Base-by-base conservation (phyloP, 2,329 filamentous ascomycete genomes). In the Claviceps sp. region DNA sequence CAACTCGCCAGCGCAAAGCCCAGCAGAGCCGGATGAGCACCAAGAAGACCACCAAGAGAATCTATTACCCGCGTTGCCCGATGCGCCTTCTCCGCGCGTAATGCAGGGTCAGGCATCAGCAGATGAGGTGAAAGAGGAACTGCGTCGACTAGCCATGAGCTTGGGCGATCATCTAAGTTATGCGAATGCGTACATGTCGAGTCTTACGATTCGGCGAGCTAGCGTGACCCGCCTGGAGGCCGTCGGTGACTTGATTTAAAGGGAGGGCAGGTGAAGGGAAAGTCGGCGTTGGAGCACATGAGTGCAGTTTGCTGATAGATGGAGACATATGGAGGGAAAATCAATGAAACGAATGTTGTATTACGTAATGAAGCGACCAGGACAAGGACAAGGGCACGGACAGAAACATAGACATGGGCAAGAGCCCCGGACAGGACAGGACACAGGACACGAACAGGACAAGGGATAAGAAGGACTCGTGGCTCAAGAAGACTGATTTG, bases 51-150 rank as follows among this genome's bases (percentile, higher is more conserved):
- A 22, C 20, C 52, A 56, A 41, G 59, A 59, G 16, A 50, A 53
- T 14, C 47, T 53, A 20, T 59, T 71, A 52, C 71, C 69, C 18
- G 67, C 64, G 2, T 64, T 67, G 24, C 74, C 71, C 4, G 65
- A 65, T 2, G 72, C 73, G 9, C 78, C 77, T 1, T 71, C 73
- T 1, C 63, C 70, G 2, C 69, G 70, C 50, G 75, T 78, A 42
- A 74, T 81, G 69, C 76, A 80, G 59, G 76, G 76, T 2, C 68
- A 72, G 37, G 75, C 76, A 0, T 72, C 73, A 0, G 62, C 68
- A 4, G 71, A 73, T 24, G 77, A 79, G 47, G 73, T 77, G 20
- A 73, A 73, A 44, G 70, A 73, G 52, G 69, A 74, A 57, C 67
- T 81, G 55, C 70, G 76, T 8, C 69, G 72, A 18, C 65, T 81